Base-by-base conservation (phyloP, 108 stramenopile genomes). In the Nannochloropsis granulata region DNA sequence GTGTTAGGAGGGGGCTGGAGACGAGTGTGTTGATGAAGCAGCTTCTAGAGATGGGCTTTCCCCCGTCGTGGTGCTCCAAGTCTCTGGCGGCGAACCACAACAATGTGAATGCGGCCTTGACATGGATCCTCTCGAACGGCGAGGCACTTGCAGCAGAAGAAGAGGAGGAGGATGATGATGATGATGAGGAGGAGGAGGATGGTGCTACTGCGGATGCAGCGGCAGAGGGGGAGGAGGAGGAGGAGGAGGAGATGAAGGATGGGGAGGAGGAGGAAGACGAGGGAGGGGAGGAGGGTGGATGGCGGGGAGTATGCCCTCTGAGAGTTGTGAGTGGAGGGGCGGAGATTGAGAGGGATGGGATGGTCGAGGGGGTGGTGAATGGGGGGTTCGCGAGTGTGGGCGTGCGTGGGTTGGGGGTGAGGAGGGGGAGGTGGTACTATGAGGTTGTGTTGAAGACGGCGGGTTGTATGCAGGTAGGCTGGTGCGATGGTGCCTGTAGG, bases 41-140 rank as follows among this genome's bases (percentile, higher is more conserved):
- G 84, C 92, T 98, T 23, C 90, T 95, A 25, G 97, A 98, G 86
- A 98, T 98, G 96, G 97, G 97, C 25, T 98, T 98, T 85, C 97
- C 97, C 13, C 89, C 93, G 23, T 92, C 93, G 87, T 98, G 95
- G 94, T 96, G 97, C 85, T 90, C 92, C 12, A 93, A 94, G 85
- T 96, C 97, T 12, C 90, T 98, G 14, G 92, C 93, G 23, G 94
- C 94, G 26, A 96, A 93, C 2, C 93, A 94, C 46, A 93, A 95
- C 80, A 94, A 96, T 90, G 93, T 98, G 19, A 96, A 98, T 44
- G 95, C 95, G 56, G 97, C 97, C 12, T 90, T 98, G 24, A 97
- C 95, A 25, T 98, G 97, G 97, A 95, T 98, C 82, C 91, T 98
- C 34, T 93, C 93, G 19, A 94, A 96, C 88, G 94, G 95, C 21